Evolutionary conservation across 1,284 basidiomycete genomes (phyloP), one percentile per base, ranked within the genome.

Genomic region (Sporisorium sorghi): DNA sequence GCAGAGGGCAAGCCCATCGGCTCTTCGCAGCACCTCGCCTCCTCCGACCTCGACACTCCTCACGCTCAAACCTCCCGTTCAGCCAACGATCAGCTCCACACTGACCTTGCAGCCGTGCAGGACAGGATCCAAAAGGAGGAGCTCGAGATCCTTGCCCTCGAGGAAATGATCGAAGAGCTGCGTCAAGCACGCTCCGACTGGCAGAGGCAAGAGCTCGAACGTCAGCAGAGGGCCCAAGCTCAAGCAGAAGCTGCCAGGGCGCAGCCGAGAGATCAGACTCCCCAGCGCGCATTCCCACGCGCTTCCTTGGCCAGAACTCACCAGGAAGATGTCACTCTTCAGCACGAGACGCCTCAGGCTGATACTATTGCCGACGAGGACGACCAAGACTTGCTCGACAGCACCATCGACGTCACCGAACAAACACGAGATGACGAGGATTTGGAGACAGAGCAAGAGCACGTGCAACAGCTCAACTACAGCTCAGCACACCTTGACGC

Each of bases 71-170:
- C 24, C 17, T 30, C 53, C 10, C n/a, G 44, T 30, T 47, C 56
- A 30, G 57, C 50, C 17, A 48, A 30, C 19, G 42, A 60, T 37
- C 59, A 68, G 21, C 28, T 60, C 9, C 59, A 58, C 2, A 30
- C 49, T 14, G 58, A 76, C 40, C 63, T 78, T 9, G 32, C 47
- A 7, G 39, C 51, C 9, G 39, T 82, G 17, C 57, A 71, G 50
- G 73, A 76, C 21, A 71, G 62, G 28, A 70, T 80, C 10, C 67
- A 80, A 42, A 75, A 76, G 24, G 83, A 84, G 52, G 70, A 80
- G 23, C 81, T 84, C 60, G 83, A 84, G 52, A 74, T 83, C 23
- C 60, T 84, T n/a, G 83, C 83, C 6, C 70, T 84, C 26, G 80
- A 82, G 30, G 78, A 77, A 46, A 77, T 82, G 76, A 73, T 77